These are phyloP conservation scores for Apophysomyces trapeziformis DNA, from an alignment of 371 early-diverging fungal genomes.

Conservation along the genomic window DNA sequence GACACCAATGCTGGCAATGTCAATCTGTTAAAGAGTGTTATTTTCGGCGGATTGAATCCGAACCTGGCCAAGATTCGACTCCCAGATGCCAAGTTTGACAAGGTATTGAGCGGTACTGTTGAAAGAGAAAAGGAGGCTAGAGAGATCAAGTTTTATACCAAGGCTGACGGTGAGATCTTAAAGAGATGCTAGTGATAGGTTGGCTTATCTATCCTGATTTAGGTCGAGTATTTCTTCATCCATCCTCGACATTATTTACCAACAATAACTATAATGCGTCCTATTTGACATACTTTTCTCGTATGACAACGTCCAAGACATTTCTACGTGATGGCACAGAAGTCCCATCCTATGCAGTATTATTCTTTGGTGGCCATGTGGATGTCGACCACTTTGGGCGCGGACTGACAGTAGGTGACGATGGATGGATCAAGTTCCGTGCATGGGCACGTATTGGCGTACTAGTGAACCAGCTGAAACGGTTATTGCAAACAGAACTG, in stretches of 20 bases:
- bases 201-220: not conserved
- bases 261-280: slow-evolving; percentile 63
- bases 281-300: slow-evolving; percentile 72
- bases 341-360: slow-evolving; percentile 65
- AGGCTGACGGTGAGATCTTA: slow-evolving; percentile 51
- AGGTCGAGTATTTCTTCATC: slow-evolving; percentile 82
- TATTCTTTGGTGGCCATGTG: slow-evolving; percentile 76
- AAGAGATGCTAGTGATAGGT: not conserved
- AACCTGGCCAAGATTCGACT: slow-evolving; percentile 70
- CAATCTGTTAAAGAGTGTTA: slow-evolving; percentile 62
- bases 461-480: slow-evolving; percentile 74
- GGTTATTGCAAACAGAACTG: slow-evolving; percentile 68
- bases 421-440: slow-evolving; percentile 67
- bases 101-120: slow-evolving; percentile 73
- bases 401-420: slow-evolving; percentile 60
- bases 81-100: slow-evolving; percentile 78
- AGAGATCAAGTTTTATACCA: slow-evolving; percentile 73
- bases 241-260: slow-evolving; percentile 71
- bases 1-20: slow-evolving; percentile 54
- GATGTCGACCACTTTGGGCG: slow-evolving; percentile 73
- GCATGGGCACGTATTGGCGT: slow-evolving; percentile 85
- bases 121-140: slow-evolving; percentile 73
- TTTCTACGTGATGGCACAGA: slow-evolving; percentile 81
- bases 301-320: slow-evolving; percentile 71
- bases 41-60: slow-evolving; percentile 70